These are phyloP conservation scores for Apiotrichum montevideense DNA, from an alignment of 1,284 basidiomycete species.

Conservation along the genomic window DNA sequence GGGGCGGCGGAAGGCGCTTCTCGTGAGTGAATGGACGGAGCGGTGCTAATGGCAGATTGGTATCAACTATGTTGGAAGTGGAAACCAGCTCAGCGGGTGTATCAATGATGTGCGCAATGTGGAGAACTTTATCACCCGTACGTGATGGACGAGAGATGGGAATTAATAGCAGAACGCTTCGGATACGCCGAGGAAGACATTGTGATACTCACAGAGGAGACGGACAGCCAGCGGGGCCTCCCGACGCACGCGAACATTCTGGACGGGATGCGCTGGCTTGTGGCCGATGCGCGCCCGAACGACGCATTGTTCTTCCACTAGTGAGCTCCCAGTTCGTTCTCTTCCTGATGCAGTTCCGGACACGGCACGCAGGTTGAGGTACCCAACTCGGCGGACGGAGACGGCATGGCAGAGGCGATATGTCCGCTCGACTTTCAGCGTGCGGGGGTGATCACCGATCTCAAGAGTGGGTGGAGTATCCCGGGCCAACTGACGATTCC, in stretches of 20 bases:
- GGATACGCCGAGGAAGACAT: slow-evolving; percentile 70
- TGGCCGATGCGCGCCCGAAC: slow-evolving; percentile 67
- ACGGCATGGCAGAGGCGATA: slow-evolving; percentile 55
- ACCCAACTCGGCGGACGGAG: slow-evolving; percentile 52
- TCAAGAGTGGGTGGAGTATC: slow-evolving; percentile 30
- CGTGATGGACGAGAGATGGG: background rate
- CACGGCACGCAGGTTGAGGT: slow-evolving; percentile 77
- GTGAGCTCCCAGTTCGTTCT: slow-evolving; percentile 15
- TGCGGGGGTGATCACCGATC: slow-evolving; percentile 70
- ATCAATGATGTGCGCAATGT: slow-evolving; percentile 84
- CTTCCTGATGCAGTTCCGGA: slow-evolving; percentile 54
- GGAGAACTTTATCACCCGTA: slow-evolving; percentile 60
- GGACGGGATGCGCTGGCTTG: slow-evolving; percentile 81
- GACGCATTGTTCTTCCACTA: slow-evolving; percentile 86
- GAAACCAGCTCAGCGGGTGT: slow-evolving; percentile 55
- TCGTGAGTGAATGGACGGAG: background rate
- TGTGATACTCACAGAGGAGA: slow-evolving; percentile 66
- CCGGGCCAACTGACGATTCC: background rate
- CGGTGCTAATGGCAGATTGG: slow-evolving; percentile 30
- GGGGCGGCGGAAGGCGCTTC: background rate
- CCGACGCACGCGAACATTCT: slow-evolving; percentile 81
- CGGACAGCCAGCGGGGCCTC: slow-evolving; percentile 55
- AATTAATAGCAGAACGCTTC: slow-evolving; percentile 47
- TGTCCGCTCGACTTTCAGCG: slow-evolving; percentile 74
- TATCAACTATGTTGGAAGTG: slow-evolving; percentile 43